Evolutionary conservation across 2,329 filamentous ascomycete genomes (phyloP).

Genomic region (Arthrocladium fulminans): DNA sequence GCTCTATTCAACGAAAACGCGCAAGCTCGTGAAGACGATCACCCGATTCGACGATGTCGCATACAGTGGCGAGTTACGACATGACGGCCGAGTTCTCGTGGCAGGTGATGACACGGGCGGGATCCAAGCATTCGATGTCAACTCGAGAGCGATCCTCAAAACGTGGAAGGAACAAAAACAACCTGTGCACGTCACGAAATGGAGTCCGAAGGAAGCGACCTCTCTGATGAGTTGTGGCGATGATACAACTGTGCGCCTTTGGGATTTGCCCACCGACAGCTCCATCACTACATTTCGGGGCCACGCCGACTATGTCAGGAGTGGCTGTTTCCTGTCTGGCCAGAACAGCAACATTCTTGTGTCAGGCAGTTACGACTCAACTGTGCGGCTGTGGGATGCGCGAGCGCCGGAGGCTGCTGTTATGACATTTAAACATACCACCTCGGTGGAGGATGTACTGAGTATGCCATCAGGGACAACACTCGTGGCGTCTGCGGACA

Average conservation of each 20-base stretch:
- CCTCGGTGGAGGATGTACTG: slow-evolving; percentile 79
- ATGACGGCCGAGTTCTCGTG: slow-evolving; percentile 79
- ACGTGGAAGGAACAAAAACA: slow-evolving; percentile 94
- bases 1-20: slow-evolving; percentile 83
- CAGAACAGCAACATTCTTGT: slow-evolving; percentile 64
- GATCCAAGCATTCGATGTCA: slow-evolving; percentile 91
- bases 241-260: slow-evolving; percentile 83
- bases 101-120: slow-evolving; percentile 86
- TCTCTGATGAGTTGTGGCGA: slow-evolving; percentile 82
- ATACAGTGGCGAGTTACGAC: slow-evolving; percentile 77
- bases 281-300: slow-evolving; percentile 72
- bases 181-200: slow-evolving; percentile 84
- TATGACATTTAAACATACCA: slow-evolving; percentile 92
- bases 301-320: slow-evolving; percentile 86
- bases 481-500: slow-evolving; percentile 74
- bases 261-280: slow-evolving; percentile 78
- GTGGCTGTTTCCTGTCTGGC: slow-evolving; percentile 73
- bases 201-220: slow-evolving; percentile 82
- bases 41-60: slow-evolving; percentile 88
- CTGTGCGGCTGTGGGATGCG: slow-evolving; percentile 88
- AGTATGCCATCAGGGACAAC: slow-evolving; percentile 80
- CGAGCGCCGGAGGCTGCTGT: slow-evolving; percentile 60
- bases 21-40: slow-evolving; percentile 88
- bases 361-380: slow-evolving; percentile 90
- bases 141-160: slow-evolving; percentile 81